Conservation (phyloP, 306 rosid species). For the Oemleria cerasiformis region DNA sequence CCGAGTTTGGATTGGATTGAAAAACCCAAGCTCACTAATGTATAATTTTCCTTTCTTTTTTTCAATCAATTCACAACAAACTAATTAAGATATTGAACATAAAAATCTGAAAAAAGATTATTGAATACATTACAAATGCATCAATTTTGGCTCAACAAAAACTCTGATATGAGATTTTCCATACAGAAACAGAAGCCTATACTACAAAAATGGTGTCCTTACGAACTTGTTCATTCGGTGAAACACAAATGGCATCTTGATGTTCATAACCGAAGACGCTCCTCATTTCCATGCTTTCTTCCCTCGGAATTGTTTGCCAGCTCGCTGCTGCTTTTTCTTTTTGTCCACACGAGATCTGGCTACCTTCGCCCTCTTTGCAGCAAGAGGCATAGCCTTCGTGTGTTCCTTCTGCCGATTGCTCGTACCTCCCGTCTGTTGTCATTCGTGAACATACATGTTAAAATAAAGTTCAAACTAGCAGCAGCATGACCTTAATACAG, state of each 20-base stretch:
- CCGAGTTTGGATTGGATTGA: too few relatives aligned
- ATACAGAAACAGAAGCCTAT: too few relatives aligned
- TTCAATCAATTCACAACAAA: too few relatives aligned
- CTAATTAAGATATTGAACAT: too few relatives aligned
- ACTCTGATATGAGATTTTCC: too few relatives aligned
- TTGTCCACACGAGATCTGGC: constrained; percentile 46
- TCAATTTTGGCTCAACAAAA: too few relatives aligned
- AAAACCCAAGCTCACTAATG: too few relatives aligned
- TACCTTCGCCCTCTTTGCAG: constrained; percentile 61
- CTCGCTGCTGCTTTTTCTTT: constrained; percentile 43
- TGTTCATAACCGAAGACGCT: too few relatives aligned
- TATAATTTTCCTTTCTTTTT: too few relatives aligned
- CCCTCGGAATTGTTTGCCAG: constrained; percentile 74
- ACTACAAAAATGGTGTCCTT: not conserved
- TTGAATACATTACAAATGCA: too few relatives aligned
- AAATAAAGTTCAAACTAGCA: not conserved
- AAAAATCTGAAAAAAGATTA: too few relatives aligned
- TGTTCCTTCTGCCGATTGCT: constrained; percentile 86
- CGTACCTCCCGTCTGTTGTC: constrained; percentile 71
- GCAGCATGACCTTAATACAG: not conserved
- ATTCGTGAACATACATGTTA: constrained; percentile 5
- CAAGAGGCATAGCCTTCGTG: constrained; percentile 72
- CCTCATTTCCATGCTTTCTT: constrained; percentile 70
- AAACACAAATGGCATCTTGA: not conserved
- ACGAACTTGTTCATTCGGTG: not conserved